Evolutionary conservation across 1,284 basidiomycete genomes (phyloP), one percentile per base, ranked within the genome.

Genomic region (Leccinum pachyderme): DNA sequence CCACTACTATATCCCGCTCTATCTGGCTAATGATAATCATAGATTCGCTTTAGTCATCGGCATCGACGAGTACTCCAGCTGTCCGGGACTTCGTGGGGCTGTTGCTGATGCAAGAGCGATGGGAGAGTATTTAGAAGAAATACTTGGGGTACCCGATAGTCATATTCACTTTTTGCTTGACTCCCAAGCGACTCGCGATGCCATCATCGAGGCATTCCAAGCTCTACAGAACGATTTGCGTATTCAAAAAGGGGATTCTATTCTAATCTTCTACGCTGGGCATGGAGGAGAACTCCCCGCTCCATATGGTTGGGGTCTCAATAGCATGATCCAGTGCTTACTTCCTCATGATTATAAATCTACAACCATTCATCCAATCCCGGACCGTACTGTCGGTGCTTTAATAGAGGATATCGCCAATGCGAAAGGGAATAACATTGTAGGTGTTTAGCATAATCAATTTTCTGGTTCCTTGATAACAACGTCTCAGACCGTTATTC

Each of bases 191-290:
- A 81, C 83, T 4, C 81, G 82, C 57, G 65, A 72, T 22, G 73
- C 71, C 49, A 84, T 86, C 41, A 79, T 84, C 58, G 69, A 77
- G 52, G 72, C 63, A 2, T 81, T 86, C 61, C 64, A 67, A 6
- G 78, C 82, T 58, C 70, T 87, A 27, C 66, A 77, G 52, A 75
- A 78, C 60, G 83, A 87, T 60, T 62, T 73, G 7, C 71, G 70
- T n/a, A 83, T 87, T 28, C 72, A 78, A 43, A 61, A 64, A 12
- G 83, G 79, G 12, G 82, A 87, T 57, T 78, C 83, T 15, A 80
- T 87, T 24, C 56, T 87, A 53, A 72, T 86, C 49, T 87, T 82
- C 63, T 87, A 83, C 59, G 80, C 84, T 37, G 84, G 83, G 8
- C 83, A 86, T 59, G 86, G 83, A 12, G 79, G 79, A 57, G 73